Evolutionary conservation across 129 eudicot species (phyloP), one percentile per base, ranked within the genome.

Genomic region (Oenanthe sinensis): DNA sequence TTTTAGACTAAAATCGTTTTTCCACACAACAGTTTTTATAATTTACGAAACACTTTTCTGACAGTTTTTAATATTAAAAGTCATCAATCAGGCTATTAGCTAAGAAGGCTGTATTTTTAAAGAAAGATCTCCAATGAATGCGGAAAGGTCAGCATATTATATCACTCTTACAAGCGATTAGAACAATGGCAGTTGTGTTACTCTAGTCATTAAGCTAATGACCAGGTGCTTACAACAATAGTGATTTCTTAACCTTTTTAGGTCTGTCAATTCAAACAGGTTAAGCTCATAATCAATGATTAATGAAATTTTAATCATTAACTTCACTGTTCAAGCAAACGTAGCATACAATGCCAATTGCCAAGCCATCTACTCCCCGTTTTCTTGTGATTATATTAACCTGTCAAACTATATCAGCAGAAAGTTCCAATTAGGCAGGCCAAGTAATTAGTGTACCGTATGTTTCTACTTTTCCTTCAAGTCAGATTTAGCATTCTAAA

Each of bases 291-390:
- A 71, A 39, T 16, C 48, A 22, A 17, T 50, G 8, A 50, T 39
- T 72, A 8, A 2, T n/a, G 17, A 46, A 15, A n/a, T 8, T 6
- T 13, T 8, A 7, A 22, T 44, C 8, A 13, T n/a, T 26, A 63
- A 63, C 19, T 26, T 28, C 5, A 14, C 71, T 63, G 39, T 63
- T 63, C 19, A 28, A 28, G 71, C 77, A 24, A 74, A 46, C 77
- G 60, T 74, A 46, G 22, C 60, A 13, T 74, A 45, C 77, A 46
- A 74, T 46, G 77, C 60, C 77, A 74, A 74, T 33, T 74, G 77
- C 60, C 60, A 15, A 74, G 60, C 60, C 77, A 46, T 24, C 77
- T 46, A 74, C 19, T 46, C 77, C 43, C 55, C 46, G 60, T 45
- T 74, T 14, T 24, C 30, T 65, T 28, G 12, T 67, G 72, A 26